These are phyloP conservation scores for Rubia occidens DNA, from an alignment of 305 asterid species.

Conservation along the genomic window DNA sequence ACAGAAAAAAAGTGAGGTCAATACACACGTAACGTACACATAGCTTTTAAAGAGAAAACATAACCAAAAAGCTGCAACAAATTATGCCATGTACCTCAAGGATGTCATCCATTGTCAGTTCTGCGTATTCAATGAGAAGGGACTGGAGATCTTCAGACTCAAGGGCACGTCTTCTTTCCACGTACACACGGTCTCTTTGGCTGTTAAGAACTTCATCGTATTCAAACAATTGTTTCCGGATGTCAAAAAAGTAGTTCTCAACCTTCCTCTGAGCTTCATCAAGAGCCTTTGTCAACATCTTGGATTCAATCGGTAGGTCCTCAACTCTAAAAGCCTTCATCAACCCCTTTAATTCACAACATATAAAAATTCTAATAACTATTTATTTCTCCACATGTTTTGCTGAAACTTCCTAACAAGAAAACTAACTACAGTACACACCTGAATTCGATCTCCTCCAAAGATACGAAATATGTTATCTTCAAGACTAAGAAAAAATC, in stretches of 20 bases:
- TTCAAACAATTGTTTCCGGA: slow-evolving; percentile 87
- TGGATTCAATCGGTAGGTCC: slow-evolving; percentile 96
- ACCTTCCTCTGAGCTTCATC: slow-evolving; percentile 99
- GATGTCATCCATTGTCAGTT: slow-evolving; percentile 94
- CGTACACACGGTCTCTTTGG: slow-evolving; percentile 93
- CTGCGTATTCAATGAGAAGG: slow-evolving; percentile 91
- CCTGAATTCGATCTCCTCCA: slow-evolving; percentile 99
- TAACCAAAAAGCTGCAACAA: background rate
- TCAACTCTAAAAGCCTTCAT: slow-evolving; percentile 99
- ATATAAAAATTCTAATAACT: background rate
- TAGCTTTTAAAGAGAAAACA: background rate
- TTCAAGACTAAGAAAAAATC: slow-evolving; percentile 97
- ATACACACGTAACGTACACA: slow-evolving; percentile 1
- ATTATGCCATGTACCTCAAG: slow-evolving; percentile 50
- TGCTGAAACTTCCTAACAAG: background rate
- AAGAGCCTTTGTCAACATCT: slow-evolving; percentile 93
- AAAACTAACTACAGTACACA: slow-evolving; percentile 19
- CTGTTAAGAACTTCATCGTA: slow-evolving; percentile 95
- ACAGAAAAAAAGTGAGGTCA: slow-evolving; percentile 10
- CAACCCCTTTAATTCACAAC: slow-evolving; percentile 51
- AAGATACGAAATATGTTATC: slow-evolving; percentile 94
- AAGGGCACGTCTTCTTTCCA: slow-evolving; percentile 91
- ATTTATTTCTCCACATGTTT: background rate
- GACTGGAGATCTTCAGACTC: slow-evolving; percentile 82
- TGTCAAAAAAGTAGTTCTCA: slow-evolving; percentile 95